These are phyloP conservation scores for Ophiostoma montium DNA, from an alignment of 2,329 filamentous ascomycete genomes.

Conservation along the genomic window DNA sequence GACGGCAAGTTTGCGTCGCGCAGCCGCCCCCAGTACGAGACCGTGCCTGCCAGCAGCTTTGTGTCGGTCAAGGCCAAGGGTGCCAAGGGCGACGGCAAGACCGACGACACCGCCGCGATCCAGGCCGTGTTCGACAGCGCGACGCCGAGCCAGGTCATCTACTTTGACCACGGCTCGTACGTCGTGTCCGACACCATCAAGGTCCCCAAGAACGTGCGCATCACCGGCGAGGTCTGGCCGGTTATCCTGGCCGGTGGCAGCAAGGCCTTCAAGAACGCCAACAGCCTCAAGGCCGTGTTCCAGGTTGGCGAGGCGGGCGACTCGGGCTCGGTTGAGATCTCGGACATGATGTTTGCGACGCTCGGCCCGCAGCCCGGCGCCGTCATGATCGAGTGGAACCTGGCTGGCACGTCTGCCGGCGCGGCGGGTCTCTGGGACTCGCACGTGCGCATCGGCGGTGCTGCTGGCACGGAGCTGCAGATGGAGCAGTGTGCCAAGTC, in stretches of 20 bases:
- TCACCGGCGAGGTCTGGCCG: constrained; percentile 86
- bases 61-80: constrained; percentile 71
- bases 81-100: constrained; percentile 73
- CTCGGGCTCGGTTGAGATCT: constrained; percentile 70
- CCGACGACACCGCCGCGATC: constrained; percentile 77
- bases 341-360: constrained; percentile 75
- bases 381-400: constrained; percentile 85
- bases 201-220: constrained; percentile 66
- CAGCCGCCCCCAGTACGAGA: constrained; percentile 79
- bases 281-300: constrained; percentile 70
- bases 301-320: constrained; percentile 70
- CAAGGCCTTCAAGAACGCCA: constrained; percentile 55
- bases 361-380: constrained; percentile 73
- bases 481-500: constrained; percentile 68
- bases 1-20: constrained; percentile 64
- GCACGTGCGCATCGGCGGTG: constrained; percentile 87
- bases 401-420: constrained; percentile 52
- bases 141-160: constrained; percentile 50
- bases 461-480: constrained; percentile 70
- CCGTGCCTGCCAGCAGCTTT: constrained; percentile 52
- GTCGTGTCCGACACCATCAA: constrained; percentile 54
- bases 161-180: constrained; percentile 64
- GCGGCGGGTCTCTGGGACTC: constrained; percentile 81
- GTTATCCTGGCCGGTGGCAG: constrained; percentile 70
- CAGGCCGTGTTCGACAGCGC: constrained; percentile 62